Conservation (phyloP, 2,329 filamentous ascomycete genomes). For the Cordyceps fumosorosea region DNA sequence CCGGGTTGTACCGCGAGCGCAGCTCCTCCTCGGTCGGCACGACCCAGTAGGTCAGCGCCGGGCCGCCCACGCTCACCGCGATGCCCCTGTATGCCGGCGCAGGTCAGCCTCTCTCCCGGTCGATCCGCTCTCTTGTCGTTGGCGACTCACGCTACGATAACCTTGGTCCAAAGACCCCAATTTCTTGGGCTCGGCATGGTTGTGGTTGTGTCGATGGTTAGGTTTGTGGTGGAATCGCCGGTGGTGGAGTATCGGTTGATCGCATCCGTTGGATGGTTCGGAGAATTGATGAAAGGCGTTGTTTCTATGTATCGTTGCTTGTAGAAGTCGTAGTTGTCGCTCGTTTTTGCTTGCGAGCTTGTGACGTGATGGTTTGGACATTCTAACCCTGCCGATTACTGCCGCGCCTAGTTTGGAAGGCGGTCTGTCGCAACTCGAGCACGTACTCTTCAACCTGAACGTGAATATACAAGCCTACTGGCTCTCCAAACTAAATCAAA, state of each 20-base stretch:
- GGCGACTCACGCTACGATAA: conserved; percentile 57
- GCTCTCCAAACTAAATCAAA: background rate
- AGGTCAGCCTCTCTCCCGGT: too few relatives aligned
- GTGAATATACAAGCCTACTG: too few relatives aligned
- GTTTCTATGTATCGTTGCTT: too few relatives aligned
- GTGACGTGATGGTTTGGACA: conserved; percentile 1
- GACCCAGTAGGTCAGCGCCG: conserved; percentile 72
- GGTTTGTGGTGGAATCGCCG: background rate
- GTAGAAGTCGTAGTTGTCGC: background rate
- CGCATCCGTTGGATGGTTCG: background rate
- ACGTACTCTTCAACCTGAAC: too few relatives aligned
- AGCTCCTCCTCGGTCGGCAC: conserved; percentile 87
- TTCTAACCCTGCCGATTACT: background rate
- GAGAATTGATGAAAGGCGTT: background rate
- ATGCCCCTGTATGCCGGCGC: conserved; percentile 65
- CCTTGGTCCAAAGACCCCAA: conserved; percentile 60
- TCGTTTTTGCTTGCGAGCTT: background rate
- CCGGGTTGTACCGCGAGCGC: conserved; percentile 86
- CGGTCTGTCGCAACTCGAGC: conserved; percentile 8
- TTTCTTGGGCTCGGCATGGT: conserved; percentile 40
- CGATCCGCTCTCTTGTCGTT: too few relatives aligned
- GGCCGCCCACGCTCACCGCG: conserved; percentile 72
- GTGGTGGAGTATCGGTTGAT: background rate
- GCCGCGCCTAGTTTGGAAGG: conserved; percentile 5
- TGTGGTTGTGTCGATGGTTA: conserved; percentile 20